phyloP scores from a whole-genome alignment of 768 basidiomycete species.

The Xerocomus potaroensis region DNA sequence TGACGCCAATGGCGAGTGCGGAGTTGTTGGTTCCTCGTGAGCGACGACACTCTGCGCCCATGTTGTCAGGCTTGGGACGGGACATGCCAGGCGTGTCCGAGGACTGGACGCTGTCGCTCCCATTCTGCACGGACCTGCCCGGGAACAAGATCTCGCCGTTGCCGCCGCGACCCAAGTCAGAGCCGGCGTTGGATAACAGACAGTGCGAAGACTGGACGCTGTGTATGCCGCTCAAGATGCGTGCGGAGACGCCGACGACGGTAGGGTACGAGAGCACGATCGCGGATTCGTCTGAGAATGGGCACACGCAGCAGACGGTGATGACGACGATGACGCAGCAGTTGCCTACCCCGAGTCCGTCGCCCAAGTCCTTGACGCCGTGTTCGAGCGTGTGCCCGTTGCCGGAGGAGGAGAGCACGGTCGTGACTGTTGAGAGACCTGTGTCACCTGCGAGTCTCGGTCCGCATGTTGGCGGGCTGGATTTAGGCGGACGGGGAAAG shows the following conservation, averaged over 20 bases:
- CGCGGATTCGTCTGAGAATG: not conserved
- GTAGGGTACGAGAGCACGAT: slow-evolving; percentile 1
- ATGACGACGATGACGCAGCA: slow-evolving; percentile 4
- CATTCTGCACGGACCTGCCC: slow-evolving; percentile 26
- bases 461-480: slow-evolving; percentile 27
- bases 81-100: not conserved
- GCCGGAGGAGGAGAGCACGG: slow-evolving; percentile 1
- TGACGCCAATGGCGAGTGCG: slow-evolving; percentile 6
- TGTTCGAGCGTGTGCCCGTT: not conserved
- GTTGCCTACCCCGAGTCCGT: slow-evolving; percentile 28
- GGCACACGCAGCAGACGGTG: not conserved
- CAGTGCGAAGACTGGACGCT: slow-evolving; percentile 29
- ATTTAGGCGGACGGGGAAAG: slow-evolving; percentile 29
- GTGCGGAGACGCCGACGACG: not conserved
- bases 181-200: slow-evolving; percentile 5
- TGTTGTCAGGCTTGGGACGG: slow-evolving; percentile 12
- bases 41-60: slow-evolving; percentile 29
- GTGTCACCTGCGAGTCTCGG: slow-evolving; percentile 22
- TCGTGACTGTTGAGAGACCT: slow-evolving; percentile 5
- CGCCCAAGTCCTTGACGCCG: slow-evolving; percentile 17
- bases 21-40: slow-evolving; percentile 24
- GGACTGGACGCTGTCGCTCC: slow-evolving; percentile 31
- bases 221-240: slow-evolving; percentile 29
- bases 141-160: slow-evolving; percentile 15
- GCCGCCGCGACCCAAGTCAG: not conserved